Evolutionary conservation across 371 early-diverging fungal genomes (phyloP).

Genomic region (Mucor indicus): DNA sequence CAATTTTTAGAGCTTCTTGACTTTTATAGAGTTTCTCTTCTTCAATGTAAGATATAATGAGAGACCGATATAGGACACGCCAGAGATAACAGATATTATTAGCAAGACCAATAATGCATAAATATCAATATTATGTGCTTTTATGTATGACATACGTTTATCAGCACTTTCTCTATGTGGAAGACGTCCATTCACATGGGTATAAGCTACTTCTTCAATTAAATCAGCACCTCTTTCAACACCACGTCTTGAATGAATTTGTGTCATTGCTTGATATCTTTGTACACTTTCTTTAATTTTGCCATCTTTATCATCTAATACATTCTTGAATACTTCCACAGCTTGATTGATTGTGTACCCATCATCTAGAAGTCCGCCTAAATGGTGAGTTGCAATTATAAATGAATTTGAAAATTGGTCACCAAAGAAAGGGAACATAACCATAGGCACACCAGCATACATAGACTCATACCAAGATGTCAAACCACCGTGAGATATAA

Average conservation of each 20-base stretch:
- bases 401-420: conserved; percentile 31
- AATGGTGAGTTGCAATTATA: background rate
- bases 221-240: conserved; percentile 20
- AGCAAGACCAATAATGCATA: conserved; percentile 1
- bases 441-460: conserved; percentile 25
- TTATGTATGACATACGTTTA: background rate
- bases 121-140: conserved; percentile 8
- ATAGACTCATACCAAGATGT: conserved; percentile 33
- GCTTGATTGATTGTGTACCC: background rate
- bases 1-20: too few species aligned
- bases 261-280: conserved; percentile 11
- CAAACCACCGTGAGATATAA: conserved; percentile 39
- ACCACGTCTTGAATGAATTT: conserved; percentile 16
- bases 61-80: too few species aligned
- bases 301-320: conserved; percentile 4
- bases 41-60: too few species aligned
- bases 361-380: background rate
- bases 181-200: conserved; percentile 12
- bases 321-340: background rate
- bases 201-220: conserved; percentile 24
- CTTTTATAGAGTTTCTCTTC: too few species aligned
- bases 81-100: background rate
- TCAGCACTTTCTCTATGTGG: conserved; percentile 12
- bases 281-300: conserved; percentile 6
- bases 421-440: conserved; percentile 38